Conservation (phyloP, 169 alveolate genomes). For the Besnoitia besnoiti region DNA sequence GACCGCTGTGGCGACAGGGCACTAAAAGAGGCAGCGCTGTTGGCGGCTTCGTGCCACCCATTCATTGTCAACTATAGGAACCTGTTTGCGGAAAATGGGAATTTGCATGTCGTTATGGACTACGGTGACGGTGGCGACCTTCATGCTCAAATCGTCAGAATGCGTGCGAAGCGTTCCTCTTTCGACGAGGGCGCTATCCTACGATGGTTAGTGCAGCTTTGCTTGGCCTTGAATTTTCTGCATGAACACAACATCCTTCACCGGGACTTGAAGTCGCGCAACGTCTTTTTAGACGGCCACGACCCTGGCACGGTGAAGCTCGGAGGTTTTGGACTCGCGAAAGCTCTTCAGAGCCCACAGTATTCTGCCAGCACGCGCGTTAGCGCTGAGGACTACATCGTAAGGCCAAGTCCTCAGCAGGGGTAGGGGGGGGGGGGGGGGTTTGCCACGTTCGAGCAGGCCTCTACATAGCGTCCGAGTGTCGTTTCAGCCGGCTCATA, state of each 20-base stretch:
- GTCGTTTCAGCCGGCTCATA: slow-evolving; percentile 62
- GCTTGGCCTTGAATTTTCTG: slow-evolving; percentile 87
- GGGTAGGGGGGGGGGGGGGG: too few species aligned
- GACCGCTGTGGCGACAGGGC: not conserved
- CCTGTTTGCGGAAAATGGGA: slow-evolving; percentile 86
- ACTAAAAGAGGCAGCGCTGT: slow-evolving; percentile 68
- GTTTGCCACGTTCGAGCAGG: slow-evolving; percentile 44
- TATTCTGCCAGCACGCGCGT: slow-evolving; percentile 95
- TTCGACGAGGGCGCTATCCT: slow-evolving; percentile 40
- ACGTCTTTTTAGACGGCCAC: slow-evolving; percentile 87
- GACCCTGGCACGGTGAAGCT: slow-evolving; percentile 82
- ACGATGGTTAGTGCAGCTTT: slow-evolving; percentile 87
- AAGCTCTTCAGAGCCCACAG: slow-evolving; percentile 90
- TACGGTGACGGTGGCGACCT: slow-evolving; percentile 82
- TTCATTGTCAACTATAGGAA: slow-evolving; percentile 89
- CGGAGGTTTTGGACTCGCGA: slow-evolving; percentile 95
- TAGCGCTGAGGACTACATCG: slow-evolving; percentile 98
- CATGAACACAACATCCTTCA: slow-evolving; percentile 91
- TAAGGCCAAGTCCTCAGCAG: not conserved
- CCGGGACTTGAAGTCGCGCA: slow-evolving; percentile 92
- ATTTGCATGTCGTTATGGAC: slow-evolving; percentile 89
- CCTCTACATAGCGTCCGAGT: slow-evolving; percentile 52
- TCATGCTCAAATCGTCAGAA: slow-evolving; percentile 22
- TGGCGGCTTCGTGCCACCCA: slow-evolving; percentile 90
- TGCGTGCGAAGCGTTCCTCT: not conserved